A percentile compares a stretch with the other conserved stretches of the same genome.
Evolutionary conservation across 306 rosid species (phyloP).

Genomic region (Coriaria nepalensis): DNA sequence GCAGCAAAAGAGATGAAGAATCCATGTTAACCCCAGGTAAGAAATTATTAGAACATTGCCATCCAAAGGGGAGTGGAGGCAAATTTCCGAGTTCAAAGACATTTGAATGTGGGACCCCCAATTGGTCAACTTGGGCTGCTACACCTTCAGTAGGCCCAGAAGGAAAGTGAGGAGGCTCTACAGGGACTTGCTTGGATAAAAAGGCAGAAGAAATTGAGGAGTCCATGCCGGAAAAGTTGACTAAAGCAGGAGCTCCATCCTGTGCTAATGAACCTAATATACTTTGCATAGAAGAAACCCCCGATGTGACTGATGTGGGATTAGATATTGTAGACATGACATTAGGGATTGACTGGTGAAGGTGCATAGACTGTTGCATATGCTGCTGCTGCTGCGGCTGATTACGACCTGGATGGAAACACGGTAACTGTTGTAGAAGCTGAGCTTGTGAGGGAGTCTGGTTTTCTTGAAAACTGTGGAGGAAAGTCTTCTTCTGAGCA

Average conservation of each 20-base stretch:
- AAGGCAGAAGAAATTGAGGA: slow-evolving; percentile 44
- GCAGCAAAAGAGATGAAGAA: slow-evolving; percentile 63
- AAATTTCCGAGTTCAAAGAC: slow-evolving; percentile 41
- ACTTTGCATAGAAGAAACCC: slow-evolving; percentile 41
- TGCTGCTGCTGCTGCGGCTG: slow-evolving; percentile 32
- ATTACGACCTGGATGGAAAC: slow-evolving; percentile 41
- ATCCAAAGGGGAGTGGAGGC: slow-evolving; percentile 74
- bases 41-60: slow-evolving; percentile 56
- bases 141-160: slow-evolving; percentile 44
- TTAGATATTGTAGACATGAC: slow-evolving; percentile 47
- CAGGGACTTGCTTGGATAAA: slow-evolving; percentile 57
- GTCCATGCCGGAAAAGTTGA: slow-evolving; percentile 42
- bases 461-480: slow-evolving; percentile 51
- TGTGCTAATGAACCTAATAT: slow-evolving; percentile 63
- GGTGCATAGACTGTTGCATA: slow-evolving; percentile 31
- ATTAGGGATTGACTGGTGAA: slow-evolving; percentile 31
- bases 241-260: slow-evolving; percentile 55
- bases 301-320: slow-evolving; percentile 38
- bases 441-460: slow-evolving; percentile 45
- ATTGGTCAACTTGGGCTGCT: slow-evolving; percentile 50
- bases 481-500: slow-evolving; percentile 42
- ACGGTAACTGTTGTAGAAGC: slow-evolving; percentile 42
- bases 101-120: slow-evolving; percentile 31
- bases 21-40: slow-evolving; percentile 80
- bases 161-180: slow-evolving; percentile 47